A percentile compares a stretch with the other conserved stretches of the same genome.
These are phyloP conservation scores for Serendipita vermifera DNA, from an alignment of 768 basidiomycete genomes.

Conservation along the genomic window DNA sequence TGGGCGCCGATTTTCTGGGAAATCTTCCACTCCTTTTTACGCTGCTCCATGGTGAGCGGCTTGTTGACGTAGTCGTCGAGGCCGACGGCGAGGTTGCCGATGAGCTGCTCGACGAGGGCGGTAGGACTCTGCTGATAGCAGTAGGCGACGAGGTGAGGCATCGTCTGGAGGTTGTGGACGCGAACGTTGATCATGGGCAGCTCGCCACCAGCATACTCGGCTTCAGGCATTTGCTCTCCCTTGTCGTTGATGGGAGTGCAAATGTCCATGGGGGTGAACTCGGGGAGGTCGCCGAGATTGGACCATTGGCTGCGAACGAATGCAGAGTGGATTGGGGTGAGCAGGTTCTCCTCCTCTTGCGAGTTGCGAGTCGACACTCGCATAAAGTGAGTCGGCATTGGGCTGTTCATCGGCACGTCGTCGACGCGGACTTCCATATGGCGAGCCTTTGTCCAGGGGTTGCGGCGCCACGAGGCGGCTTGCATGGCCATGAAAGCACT, in stretches of 20 bases:
- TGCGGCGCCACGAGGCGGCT: neutral
- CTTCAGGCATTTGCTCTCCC: neutral
- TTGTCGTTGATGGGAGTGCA: neutral
- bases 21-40: neutral
- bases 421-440: neutral
- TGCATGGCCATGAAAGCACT: neutral
- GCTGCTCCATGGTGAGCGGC: neutral
- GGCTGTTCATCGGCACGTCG: neutral
- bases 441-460: neutral
- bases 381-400: constrained; percentile 3
- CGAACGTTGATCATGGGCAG: neutral
- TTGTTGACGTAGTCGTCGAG: neutral
- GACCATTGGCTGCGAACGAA: neutral
- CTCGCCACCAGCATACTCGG: constrained; percentile 1
- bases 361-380: neutral
- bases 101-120: neutral
- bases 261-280: constrained; percentile 1
- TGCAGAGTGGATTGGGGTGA: constrained; percentile 1
- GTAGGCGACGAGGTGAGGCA: constrained; percentile 1
- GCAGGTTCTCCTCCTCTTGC: neutral
- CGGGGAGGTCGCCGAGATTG: neutral
- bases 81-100: neutral
- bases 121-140: neutral
- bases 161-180: neutral
- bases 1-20: constrained; percentile 1